Percentiles rank a stretch among this genome's conserved stretches.
These are phyloP conservation scores for Flueggea neowawraea DNA, from an alignment of 441 rosid genomes.

Conservation along the genomic window DNA sequence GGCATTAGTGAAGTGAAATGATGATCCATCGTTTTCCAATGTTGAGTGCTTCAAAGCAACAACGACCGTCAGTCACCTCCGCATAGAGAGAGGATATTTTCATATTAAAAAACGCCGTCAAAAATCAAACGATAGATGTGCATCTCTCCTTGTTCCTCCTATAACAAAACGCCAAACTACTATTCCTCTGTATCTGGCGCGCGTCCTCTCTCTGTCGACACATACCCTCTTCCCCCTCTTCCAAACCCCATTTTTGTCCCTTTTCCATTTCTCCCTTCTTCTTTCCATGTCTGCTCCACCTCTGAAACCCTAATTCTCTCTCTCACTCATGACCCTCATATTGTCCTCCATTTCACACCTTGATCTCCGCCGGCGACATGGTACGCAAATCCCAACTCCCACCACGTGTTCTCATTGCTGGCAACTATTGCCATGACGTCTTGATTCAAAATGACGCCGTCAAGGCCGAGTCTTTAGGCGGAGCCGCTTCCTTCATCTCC, in stretches of 20 bases:
- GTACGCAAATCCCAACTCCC: constrained; percentile 16
- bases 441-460: constrained; percentile 49
- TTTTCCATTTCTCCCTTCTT: too few species aligned
- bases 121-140: background rate
- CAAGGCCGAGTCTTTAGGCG: constrained; percentile 88
- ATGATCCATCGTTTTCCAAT: background rate
- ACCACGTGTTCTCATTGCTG: constrained; percentile 65
- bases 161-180: too few species aligned
- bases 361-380: constrained; percentile 21
- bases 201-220: too few species aligned
- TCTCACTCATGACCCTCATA: background rate
- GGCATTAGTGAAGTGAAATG: too few species aligned
- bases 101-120: background rate
- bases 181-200: too few species aligned
- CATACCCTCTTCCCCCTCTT: too few species aligned
- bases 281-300: too few species aligned
- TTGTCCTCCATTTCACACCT: background rate
- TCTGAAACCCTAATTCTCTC: too few species aligned
- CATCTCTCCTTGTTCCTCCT: too few species aligned
- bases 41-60: constrained; percentile 2
- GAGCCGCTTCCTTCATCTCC: constrained; percentile 85
- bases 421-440: constrained; percentile 90
- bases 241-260: too few species aligned
- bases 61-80: background rate
- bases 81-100: background rate